These are phyloP conservation scores for Spinellus fusiger DNA, from an alignment of 192 early-diverging fungal species.

Conservation along the genomic window DNA sequence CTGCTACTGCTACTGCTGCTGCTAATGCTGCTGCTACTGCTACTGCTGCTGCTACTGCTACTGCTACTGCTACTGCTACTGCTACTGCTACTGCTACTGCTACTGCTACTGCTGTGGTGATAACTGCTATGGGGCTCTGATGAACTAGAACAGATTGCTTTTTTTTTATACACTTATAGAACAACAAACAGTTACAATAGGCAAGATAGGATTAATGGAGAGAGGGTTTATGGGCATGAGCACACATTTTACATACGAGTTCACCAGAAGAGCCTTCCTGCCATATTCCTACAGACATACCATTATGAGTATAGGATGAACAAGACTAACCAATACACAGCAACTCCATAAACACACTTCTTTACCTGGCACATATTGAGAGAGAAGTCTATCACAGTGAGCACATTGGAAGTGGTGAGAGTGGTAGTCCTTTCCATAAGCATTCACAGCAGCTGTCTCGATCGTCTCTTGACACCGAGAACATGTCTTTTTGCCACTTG, in stretches of 20 bases:
- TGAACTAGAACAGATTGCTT: not conserved
- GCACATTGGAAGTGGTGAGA: conserved; percentile 27
- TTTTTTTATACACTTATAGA: not conserved
- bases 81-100: no score
- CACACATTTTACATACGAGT: conserved; percentile 14
- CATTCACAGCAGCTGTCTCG: conserved; percentile 16
- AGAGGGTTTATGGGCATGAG: not conserved
- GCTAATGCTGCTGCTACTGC: no score
- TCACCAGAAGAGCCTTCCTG: conserved; percentile 4
- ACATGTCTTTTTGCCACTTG: conserved; percentile 9
- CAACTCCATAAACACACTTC: no score
- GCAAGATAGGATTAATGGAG: not conserved
- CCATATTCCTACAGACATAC: conserved; percentile 10
- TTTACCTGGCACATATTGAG: conserved; percentile 24
- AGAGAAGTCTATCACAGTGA: conserved; percentile 17
- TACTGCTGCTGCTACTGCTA: no score
- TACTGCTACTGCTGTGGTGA: no score
- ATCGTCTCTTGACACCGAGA: conserved; percentile 12
- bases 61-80: no score
- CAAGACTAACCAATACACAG: no score
- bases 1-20: no score
- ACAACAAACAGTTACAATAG: no score
- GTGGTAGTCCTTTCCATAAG: conserved; percentile 29
- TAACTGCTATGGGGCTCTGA: no score
- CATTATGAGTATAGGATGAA: not conserved